Conservation (phyloP, 202 grass and related monocot genomes). For the Digitaria exilis region DNA sequence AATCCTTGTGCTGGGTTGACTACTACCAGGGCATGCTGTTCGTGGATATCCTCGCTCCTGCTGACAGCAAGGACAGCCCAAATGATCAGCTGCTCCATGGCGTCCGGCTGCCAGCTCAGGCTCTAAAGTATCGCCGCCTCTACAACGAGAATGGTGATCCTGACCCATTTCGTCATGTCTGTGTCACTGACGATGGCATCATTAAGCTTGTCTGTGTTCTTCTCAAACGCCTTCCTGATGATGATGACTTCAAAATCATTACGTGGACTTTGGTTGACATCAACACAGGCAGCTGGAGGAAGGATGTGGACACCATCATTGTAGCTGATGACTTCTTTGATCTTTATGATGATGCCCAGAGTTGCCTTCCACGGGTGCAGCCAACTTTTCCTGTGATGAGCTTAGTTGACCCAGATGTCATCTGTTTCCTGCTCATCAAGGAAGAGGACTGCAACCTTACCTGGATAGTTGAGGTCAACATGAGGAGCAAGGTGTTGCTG, state of each 20-base stretch:
- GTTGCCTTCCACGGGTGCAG: neutral
- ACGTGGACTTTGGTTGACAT: neutral
- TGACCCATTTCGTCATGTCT: neutral
- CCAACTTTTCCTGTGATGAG: constrained; percentile 1
- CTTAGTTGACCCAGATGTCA: neutral
- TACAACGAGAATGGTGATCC: neutral
- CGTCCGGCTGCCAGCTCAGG: neutral
- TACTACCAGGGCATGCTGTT: neutral
- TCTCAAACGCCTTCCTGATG: fast-evolving
- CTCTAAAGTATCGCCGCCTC: neutral
- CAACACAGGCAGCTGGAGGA: neutral
- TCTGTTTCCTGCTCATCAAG: neutral
- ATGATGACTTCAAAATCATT: neutral
- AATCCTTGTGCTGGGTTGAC: neutral
- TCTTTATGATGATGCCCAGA: neutral
- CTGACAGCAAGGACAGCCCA: too few relatives aligned
- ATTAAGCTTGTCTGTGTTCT: neutral
- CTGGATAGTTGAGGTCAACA: neutral
- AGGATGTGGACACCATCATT: neutral
- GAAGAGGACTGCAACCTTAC: neutral
- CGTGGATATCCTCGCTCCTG: neutral
- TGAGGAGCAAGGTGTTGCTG: neutral
- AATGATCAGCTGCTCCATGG: neutral
- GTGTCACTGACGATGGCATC: neutral
- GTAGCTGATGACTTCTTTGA: neutral